Percentiles rank a stretch among this genome's conserved stretches.
These are phyloP conservation scores for Fraxinus cuspidata DNA, from an alignment of 257 asterid genomes.

Conservation along the genomic window DNA sequence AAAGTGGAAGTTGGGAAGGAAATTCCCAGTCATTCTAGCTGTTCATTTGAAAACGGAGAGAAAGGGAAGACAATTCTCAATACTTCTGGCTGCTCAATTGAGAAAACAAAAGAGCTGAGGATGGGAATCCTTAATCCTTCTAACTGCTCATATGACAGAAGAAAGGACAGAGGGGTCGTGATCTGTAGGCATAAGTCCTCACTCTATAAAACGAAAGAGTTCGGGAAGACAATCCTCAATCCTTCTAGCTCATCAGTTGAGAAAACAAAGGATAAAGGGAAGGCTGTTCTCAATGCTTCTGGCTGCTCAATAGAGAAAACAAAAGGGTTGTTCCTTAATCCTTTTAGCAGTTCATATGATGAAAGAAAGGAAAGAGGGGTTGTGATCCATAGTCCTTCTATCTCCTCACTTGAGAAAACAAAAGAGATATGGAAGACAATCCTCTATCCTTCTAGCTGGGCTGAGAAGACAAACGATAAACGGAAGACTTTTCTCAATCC, in stretches of 20 bases:
- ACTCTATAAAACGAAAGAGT: conserved; percentile 12
- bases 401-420: not conserved
- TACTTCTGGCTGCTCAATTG: conserved; percentile 27
- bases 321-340: conserved; percentile 20
- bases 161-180: not conserved
- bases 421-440: too few species aligned
- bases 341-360: conserved; percentile 24
- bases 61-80: conserved; percentile 10
- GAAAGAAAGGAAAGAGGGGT: conserved; percentile 15
- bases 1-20: not conserved
- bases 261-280: conserved; percentile 9
- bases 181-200: not conserved
- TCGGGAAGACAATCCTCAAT: conserved; percentile 18
- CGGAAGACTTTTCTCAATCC: too few species aligned
- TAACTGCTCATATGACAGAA: conserved; percentile 23
- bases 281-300: conserved; percentile 18
- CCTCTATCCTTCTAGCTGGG: too few species aligned
- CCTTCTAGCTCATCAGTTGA: conserved; percentile 22
- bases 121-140: conserved; percentile 22
- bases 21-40: not conserved
- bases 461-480: too few species aligned
- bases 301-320: conserved; percentile 25
- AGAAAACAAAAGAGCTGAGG: conserved; percentile 29
- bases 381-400: not conserved
- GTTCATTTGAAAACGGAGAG: conserved; percentile 4